phyloP scores from a whole-genome alignment of 83 land plant genomes.

The Diphasiastrum complanatum region DNA sequence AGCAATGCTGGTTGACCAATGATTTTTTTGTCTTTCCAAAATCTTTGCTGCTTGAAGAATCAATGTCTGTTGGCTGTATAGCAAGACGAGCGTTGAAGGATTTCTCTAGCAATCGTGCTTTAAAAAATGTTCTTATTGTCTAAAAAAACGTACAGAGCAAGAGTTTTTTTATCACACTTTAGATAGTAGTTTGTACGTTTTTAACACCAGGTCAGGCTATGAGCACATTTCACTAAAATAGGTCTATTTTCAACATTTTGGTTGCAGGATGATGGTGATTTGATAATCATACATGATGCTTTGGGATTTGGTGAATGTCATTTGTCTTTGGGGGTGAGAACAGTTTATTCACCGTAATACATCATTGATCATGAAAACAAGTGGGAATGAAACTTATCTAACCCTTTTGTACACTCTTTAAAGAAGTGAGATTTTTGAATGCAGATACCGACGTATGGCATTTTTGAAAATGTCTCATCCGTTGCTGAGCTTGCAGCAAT shows the following conservation, averaged over 20 bases:
- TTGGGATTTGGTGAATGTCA: conserved; percentile 76
- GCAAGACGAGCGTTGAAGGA: too few relatives aligned
- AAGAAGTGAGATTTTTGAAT: background rate
- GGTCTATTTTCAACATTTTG: background rate
- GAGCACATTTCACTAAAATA: background rate
- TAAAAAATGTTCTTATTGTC: too few relatives aligned
- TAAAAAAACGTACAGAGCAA: too few relatives aligned
- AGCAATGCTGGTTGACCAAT: too few relatives aligned
- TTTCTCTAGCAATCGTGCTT: too few relatives aligned
- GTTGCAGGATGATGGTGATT: conserved; percentile 69
- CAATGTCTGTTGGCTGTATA: too few relatives aligned
- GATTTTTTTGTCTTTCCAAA: too few relatives aligned
- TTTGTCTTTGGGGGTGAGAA: conserved; percentile 67
- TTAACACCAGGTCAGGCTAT: too few relatives aligned
- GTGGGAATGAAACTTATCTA: background rate
- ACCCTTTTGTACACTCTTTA: too few relatives aligned
- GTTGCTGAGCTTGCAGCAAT: conserved; percentile 59
- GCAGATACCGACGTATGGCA: conserved; percentile 90
- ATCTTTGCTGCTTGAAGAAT: too few relatives aligned
- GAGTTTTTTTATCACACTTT: too few relatives aligned
- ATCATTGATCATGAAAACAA: background rate
- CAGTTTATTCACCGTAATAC: background rate
- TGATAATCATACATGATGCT: conserved; percentile 73
- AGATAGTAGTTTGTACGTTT: too few relatives aligned
- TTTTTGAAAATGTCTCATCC: conserved; percentile 75